These are phyloP conservation scores for Eremothecium gossypii DNA, from an alignment of 1,139 yeast species.

Conservation along the genomic window DNA sequence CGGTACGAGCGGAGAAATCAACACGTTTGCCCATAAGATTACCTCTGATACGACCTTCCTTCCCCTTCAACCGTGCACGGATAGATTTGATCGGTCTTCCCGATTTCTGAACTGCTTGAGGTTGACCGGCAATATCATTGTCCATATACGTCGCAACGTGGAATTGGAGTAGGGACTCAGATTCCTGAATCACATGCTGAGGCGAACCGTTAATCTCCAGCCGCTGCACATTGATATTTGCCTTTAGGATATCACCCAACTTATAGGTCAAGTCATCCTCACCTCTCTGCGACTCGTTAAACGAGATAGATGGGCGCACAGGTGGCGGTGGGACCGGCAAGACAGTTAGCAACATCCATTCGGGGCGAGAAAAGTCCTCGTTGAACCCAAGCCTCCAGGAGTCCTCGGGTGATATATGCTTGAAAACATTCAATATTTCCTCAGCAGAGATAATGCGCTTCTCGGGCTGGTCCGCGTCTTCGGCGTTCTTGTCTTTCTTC, in stretches of 20 bases:
- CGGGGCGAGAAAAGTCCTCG: constrained; percentile 96
- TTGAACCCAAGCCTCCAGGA: constrained; percentile 77
- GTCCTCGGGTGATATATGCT: constrained; percentile 82
- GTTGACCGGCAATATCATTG: constrained; percentile 99
- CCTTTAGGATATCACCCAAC: constrained; percentile 92
- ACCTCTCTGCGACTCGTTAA: constrained; percentile 97
- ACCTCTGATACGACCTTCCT: constrained; percentile 98
- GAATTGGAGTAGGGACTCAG: constrained; percentile 88
- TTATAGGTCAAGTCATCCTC: constrained; percentile 98
- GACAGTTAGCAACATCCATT: constrained; percentile 95
- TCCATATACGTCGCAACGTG: constrained; percentile 99
- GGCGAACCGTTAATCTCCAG: constrained; percentile 98
- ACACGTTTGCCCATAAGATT: constrained; percentile 99
- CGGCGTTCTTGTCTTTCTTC: constrained; percentile 71
- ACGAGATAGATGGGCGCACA: constrained; percentile 96
- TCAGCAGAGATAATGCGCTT: constrained; percentile 80
- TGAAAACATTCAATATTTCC: constrained; percentile 84
- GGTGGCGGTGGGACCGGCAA: constrained; percentile 99
- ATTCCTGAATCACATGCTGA: constrained; percentile 93
- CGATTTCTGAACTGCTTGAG: constrained; percentile 96
- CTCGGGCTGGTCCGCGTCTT: constrained; percentile 84
- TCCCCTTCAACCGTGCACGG: constrained; percentile 97
- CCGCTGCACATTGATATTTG: constrained; percentile 91
- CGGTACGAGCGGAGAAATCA: constrained; percentile 97
- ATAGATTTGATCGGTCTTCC: constrained; percentile 98